Evolutionary conservation across 129 eudicot species (phyloP).

Genomic region (Cynara cardunculus): DNA sequence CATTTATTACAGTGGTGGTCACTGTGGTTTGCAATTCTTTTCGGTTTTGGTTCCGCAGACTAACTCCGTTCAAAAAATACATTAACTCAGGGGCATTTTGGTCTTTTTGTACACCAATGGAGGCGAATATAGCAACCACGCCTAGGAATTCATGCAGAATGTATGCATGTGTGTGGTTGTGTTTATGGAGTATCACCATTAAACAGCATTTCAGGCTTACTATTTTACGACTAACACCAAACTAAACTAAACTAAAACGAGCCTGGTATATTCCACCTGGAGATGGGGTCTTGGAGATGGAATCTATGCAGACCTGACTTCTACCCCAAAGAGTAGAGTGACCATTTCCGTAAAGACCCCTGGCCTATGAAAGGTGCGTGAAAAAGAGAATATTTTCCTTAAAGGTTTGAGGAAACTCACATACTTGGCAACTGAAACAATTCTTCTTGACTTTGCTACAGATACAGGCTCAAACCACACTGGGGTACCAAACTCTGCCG

Average conservation of each 20-base stretch:
- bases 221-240: neutral
- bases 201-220: neutral
- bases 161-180: neutral
- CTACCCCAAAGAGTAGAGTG: too few species aligned
- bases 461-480: constrained; percentile 99
- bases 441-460: constrained; percentile 76
- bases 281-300: neutral
- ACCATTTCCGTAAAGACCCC: neutral
- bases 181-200: neutral
- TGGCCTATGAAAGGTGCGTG: neutral
- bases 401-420: constrained; percentile 48
- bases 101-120: neutral
- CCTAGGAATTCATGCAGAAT: neutral
- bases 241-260: neutral
- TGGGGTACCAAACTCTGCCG: constrained; percentile 68
- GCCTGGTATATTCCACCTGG: neutral
- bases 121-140: neutral
- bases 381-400: neutral
- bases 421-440: constrained; percentile 69
- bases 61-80: neutral
- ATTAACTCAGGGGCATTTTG: neutral
- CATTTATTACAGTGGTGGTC: neutral
- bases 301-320: too few species aligned
- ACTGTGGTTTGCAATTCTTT: neutral
- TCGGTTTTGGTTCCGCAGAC: neutral